Conservation (phyloP, 2,329 filamentous ascomycete genomes). For the Drechslerella stenobrocha region DNA sequence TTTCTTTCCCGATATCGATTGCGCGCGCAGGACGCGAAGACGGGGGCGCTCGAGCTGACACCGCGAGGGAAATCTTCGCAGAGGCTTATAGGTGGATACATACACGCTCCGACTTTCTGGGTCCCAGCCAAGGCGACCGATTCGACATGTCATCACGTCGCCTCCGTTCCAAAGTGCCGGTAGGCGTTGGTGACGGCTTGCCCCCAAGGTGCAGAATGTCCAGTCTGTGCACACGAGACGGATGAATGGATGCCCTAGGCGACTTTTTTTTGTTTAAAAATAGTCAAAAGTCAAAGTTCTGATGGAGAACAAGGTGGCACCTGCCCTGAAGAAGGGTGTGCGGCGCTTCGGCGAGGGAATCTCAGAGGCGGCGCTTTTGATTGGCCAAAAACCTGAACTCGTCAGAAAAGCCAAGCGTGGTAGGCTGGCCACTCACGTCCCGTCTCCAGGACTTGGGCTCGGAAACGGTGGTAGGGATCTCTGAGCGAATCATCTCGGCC, state of each 20-base stretch:
- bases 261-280: conserved; percentile 27
- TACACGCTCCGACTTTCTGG: too few species aligned
- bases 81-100: too few species aligned
- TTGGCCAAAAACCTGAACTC: conserved; percentile 24
- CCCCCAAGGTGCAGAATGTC: background rate
- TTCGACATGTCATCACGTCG: too few species aligned
- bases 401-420: conserved; percentile 26
- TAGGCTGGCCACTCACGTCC: conserved; percentile 41
- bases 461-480: conserved; percentile 14
- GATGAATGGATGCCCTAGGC: too few species aligned
- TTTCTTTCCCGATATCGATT: conserved; percentile 4
- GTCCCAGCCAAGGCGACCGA: too few species aligned
- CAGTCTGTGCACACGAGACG: background rate
- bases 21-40: too few species aligned
- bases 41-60: too few species aligned
- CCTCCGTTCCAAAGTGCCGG: too few species aligned
- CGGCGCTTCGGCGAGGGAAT: conserved; percentile 43
- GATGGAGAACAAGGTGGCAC: conserved; percentile 14
- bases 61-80: too few species aligned
- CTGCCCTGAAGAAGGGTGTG: conserved; percentile 46
- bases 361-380: conserved; percentile 13
- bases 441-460: conserved; percentile 16
- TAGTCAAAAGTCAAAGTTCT: conserved; percentile 35
- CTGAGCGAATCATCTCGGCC: conserved; percentile 36
- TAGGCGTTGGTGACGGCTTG: too few species aligned